Base-by-base conservation (phyloP, 2,329 filamentous ascomycete genomes). In the Amauroascus verrucosus region DNA sequence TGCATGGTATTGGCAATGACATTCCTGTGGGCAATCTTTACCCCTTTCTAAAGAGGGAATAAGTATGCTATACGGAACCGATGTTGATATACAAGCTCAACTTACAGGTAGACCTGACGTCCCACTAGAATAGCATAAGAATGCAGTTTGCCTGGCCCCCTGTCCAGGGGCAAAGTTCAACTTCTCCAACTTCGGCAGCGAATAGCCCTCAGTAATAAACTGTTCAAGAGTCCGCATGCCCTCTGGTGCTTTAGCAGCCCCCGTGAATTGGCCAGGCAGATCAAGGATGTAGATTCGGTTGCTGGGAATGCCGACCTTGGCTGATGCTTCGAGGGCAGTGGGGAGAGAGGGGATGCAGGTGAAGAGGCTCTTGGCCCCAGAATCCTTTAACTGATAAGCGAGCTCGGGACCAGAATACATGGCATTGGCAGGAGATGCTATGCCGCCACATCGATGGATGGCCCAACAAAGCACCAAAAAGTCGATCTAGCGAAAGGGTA, bases 11-110 rank as follows among this genome's bases (percentile, higher is more conserved):
- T 91, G 50, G 86, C 79, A 46, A 91, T 90, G 41, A 90, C 83
- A 59, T 91, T 91, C 35, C 72, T 72, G 64, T 91, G 86, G 2
- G 85, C 86, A 55, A 91, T 86, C 82, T 87, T 88, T 51, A 90
- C 86, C 43, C 85, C 86, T 83, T 89, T 88, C 80, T 86, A 54
- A 1, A 22, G 24, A 16, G 33, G 32, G 14, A 16, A 28, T 48
- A 16, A 48, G 46, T 38, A 38, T 13, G 1, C 30, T 16, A 22
- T 22, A 37, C 16, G n/a, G 13, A 7, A 26, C 14, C 2, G 26
- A 2, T n/a, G n/a, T n/a, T n/a, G n/a, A 46, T 37, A 22, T 24
- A 9, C 8, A 33, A 43, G n/a, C 37, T 6, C 65, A 37, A 11
- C 75, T 62, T 73, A 85, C 83, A 14, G 86, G 86, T 35, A 90